These are phyloP conservation scores for Lasiodiplodia theobromae DNA, from an alignment of 2,329 filamentous ascomycete species.

Conservation along the genomic window DNA sequence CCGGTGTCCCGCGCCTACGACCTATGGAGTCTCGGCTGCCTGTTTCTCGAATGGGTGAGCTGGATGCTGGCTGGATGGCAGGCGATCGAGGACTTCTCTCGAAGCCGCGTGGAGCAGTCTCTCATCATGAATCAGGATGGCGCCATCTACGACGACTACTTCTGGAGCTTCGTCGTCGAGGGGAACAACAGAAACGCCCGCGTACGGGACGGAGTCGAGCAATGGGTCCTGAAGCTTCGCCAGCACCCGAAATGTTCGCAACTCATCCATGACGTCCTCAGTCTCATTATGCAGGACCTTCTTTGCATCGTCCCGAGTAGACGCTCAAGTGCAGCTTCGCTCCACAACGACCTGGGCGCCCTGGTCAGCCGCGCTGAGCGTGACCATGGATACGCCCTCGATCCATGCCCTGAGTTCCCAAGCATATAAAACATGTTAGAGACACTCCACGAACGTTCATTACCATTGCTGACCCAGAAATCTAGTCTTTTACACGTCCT, in stretches of 20 bases:
- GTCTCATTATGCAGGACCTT: not conserved
- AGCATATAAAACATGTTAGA: no score
- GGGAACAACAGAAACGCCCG: not conserved
- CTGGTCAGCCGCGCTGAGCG: no score
- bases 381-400: no score
- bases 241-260: not conserved
- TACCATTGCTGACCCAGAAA: no score
- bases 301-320: not conserved
- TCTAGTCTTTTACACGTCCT: no score
- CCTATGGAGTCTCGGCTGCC: constrained; percentile 43
- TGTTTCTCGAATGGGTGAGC: constrained; percentile 39
- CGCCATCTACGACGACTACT: constrained; percentile 3
- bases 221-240: not conserved
- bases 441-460: no score
- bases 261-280: not conserved
- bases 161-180: not conserved
- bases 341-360: rapidly evolving
- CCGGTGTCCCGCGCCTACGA: constrained; percentile 47
- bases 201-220: not conserved
- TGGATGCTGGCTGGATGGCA: constrained; percentile 37
- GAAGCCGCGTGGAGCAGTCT: not conserved
- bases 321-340: no score
- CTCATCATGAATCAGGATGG: not conserved
- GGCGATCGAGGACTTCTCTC: constrained; percentile 30
- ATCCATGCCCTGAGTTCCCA: no score